Evolutionary conservation across 2,329 filamentous ascomycete genomes (phyloP), one percentile per base, ranked within the genome.

Genomic region (Bertia moriformis): DNA sequence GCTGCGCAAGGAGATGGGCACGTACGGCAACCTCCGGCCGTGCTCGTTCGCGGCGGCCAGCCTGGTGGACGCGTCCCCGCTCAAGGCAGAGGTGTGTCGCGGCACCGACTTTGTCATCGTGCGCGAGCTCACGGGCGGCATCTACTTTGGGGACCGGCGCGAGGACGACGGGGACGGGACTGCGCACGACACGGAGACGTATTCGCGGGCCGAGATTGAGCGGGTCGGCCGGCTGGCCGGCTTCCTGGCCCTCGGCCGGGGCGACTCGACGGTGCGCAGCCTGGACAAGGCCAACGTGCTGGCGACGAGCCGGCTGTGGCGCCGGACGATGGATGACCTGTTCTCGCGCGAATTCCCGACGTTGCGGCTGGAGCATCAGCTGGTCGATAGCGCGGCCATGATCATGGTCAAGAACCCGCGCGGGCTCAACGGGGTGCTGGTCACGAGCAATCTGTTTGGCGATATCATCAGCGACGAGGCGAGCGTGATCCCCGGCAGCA

Each of bases 351-450:
- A 95, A 67, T 96, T 93, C 65, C 87, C 89, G 2, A 75, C 88
- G 57, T 63, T 95, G 36, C 74, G 83, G 65, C 64, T 93, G 32
- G 76, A 78, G 47, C 89, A 94, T 58, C 88, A 96, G 58, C 72
- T 96, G 38, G 94, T 96, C 55, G 89, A 96, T 64, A 86, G 78
- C 41, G 89, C 89, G n/a, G 89, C 89, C 47, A 95, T 96, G 88
- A 67, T 95, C 50, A 86, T 96, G 81, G 74, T 96, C 54, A 95
- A 93, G 78, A 91, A 88, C 62, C 89, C 89, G 7, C 70, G 79
- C 10, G 74, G 77, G 17, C 69, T 96, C 39, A 96, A 95, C 58
- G 89, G 89, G 40, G 77, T 96, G 22, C 74, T 96, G 36, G 78
- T 96, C 46, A 93, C 88, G 13, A 88, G 81, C 67, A 98, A 95